Conservation (phyloP, 768 basidiomycete genomes). For the Naematelia encephala region DNA sequence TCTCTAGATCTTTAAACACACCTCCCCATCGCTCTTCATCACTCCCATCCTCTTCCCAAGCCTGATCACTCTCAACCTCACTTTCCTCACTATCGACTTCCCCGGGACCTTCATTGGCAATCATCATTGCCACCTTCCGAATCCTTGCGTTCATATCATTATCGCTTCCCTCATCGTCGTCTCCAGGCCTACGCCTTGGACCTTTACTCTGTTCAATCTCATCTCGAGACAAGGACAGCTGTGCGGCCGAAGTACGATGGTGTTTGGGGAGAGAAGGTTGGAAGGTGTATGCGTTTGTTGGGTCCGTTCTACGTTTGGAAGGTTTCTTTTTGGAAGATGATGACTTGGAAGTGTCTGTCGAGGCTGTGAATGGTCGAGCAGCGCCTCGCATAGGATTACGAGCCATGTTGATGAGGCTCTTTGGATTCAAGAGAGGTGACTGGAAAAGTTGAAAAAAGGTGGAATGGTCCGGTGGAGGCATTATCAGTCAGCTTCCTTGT, state of each 20-base stretch:
- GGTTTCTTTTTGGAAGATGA: conserved; percentile 1
- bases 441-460: not conserved
- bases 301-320: conserved; percentile 2
- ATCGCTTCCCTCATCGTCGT: conserved; percentile 50
- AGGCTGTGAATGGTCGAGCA: conserved; percentile 10
- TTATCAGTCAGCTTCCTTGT: not conserved
- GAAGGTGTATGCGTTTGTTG: conserved; percentile 39
- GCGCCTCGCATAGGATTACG: conserved; percentile 12
- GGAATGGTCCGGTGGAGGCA: not conserved
- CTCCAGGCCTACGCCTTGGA: conserved; percentile 15
- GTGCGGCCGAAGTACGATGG: conserved; percentile 33
- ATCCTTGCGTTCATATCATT: conserved; percentile 49
- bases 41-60: conserved; percentile 50
- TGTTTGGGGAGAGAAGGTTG: conserved; percentile 37
- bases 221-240: conserved; percentile 27
- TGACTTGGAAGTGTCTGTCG: conserved; percentile 4
- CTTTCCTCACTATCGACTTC: conserved; percentile 42
- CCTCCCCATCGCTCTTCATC: conserved; percentile 51
- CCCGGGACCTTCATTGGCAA: conserved; percentile 43
- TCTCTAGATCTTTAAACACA: conserved; percentile 44
- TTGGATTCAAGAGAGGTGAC: not conserved
- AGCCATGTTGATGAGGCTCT: conserved; percentile 17
- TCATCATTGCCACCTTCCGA: conserved; percentile 47
- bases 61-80: conserved; percentile 52
- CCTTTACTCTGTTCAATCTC: conserved; percentile 20